These are phyloP conservation scores for Talaromyces sp. DNA, from an alignment of 2,329 filamentous ascomycete genomes.

Conservation along the genomic window DNA sequence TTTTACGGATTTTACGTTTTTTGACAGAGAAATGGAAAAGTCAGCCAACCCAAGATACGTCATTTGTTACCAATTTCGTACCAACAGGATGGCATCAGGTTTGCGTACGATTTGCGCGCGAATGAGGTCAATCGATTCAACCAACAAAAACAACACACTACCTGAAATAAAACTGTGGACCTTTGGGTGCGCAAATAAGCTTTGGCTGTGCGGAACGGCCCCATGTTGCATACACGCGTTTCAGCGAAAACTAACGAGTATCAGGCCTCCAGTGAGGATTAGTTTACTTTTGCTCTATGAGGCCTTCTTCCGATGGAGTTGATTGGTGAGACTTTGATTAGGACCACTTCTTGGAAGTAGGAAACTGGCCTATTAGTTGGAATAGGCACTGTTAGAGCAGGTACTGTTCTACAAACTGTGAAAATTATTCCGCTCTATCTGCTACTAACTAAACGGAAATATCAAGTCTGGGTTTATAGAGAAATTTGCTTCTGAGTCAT, in stretches of 20 bases:
- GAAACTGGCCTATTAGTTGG: too few species aligned
- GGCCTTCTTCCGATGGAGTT: neutral
- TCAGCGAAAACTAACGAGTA: neutral
- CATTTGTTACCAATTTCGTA: neutral
- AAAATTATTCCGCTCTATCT: neutral
- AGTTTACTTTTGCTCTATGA: neutral
- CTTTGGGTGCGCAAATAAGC: neutral
- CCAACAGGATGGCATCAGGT: neutral
- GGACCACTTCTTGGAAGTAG: too few species aligned
- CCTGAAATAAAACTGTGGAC: neutral
- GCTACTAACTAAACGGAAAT: neutral
- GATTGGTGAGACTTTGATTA: too few species aligned
- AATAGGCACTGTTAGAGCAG: too few species aligned
- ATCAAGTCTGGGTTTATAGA: neutral
- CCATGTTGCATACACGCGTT: neutral
- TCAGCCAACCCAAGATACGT: neutral
- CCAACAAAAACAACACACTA: neutral
- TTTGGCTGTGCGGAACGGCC: neutral
- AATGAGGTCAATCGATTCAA: neutral
- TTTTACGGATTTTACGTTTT: too few species aligned
- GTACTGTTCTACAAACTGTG: neutral
- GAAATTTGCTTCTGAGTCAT: neutral
- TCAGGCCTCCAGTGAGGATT: neutral
- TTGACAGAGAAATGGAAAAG: too few species aligned
- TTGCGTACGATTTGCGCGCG: neutral